Conservation (phyloP, 1,284 basidiomycete genomes). For the Trichosporon inkin region DNA sequence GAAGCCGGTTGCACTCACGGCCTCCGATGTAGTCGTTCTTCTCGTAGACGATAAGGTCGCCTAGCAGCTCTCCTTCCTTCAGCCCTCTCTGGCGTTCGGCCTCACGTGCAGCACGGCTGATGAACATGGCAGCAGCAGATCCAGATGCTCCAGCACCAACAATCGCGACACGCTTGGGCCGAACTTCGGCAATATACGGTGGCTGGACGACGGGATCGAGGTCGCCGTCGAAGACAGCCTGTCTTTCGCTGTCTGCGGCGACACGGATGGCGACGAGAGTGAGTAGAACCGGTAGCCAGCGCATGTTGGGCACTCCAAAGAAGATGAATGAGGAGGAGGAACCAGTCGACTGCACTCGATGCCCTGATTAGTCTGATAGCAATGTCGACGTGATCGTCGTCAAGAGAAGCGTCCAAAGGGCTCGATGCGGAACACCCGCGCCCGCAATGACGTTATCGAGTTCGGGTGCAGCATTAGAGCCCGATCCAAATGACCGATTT, state of each 20-base stretch:
- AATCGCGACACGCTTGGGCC: constrained; percentile 60
- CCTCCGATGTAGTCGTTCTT: constrained; percentile 71
- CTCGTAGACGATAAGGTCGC: constrained; percentile 77
- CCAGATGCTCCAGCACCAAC: constrained; percentile 85
- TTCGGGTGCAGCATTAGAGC: background rate
- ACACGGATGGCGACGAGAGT: background rate
- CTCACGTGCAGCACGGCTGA: constrained; percentile 56
- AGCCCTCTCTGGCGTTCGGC: constrained; percentile 62
- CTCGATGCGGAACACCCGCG: background rate
- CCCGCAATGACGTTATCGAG: background rate
- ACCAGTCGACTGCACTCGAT: too few species aligned
- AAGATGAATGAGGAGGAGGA: background rate
- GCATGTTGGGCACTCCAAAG: background rate
- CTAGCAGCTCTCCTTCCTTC: constrained; percentile 54
- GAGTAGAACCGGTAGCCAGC: constrained; percentile 1
- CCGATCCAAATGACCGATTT: background rate
- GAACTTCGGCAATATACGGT: background rate
- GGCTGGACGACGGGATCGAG: background rate
- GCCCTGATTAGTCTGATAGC: background rate
- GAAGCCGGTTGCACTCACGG: constrained; percentile 59
- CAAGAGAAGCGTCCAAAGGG: background rate
- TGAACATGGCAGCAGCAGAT: constrained; percentile 79
- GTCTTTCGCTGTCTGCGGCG: background rate
- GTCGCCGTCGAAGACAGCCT: background rate
- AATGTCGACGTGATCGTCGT: background rate